Base-by-base conservation (phyloP, 106 monocot genomes). In the Dactylorhiza incarnata region DNA sequence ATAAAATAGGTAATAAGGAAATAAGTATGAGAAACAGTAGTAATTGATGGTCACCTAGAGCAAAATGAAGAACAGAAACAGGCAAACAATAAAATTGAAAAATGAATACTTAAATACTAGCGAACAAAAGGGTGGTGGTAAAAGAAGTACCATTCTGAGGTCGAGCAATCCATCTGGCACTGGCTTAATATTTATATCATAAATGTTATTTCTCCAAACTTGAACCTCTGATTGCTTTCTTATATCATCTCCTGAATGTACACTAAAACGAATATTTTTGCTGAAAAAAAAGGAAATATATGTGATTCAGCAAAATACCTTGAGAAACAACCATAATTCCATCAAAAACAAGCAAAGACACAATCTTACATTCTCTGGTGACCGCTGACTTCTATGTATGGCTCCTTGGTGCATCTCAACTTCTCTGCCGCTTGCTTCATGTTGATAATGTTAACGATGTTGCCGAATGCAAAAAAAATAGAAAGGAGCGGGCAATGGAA, bases 361-460 rank as follows among this genome's bases (percentile, higher is more conserved):
- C 22, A 49, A 49, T 20, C 69, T 74, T 86, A 95, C 95, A 95
- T 92, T 78, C 74, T 84, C 37, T 74, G 86, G 22, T 86, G 81
- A 20, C 88, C 88, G 67, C 73, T 82, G 43, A 85, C 88, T 66
- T 95, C 92, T 23, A 92, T 75, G 71, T 82, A 95, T 63, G 86
- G 92, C 16, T 95, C 90, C 76, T 95, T 95, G 37, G 90, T 95
- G 85, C 88, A 92, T 65, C 92, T 73, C 48, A 95, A 85, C 70
- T 82, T 89, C 74, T 70, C 82, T 5, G 16, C 48, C 3, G 13
- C 72, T 45, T 75, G 12, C 44, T 62, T 11, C 80, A 80, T 80
- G 11, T 29, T 5, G 11, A 20, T 20, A 9, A 8, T 22, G 37
- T 37, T 37, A 37, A 37, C 37, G 37, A 37, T 37, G 37, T 20